Evolutionary conservation across 2,329 filamentous ascomycete genomes (phyloP).

Genomic region (Didymellaceae sp.): DNA sequence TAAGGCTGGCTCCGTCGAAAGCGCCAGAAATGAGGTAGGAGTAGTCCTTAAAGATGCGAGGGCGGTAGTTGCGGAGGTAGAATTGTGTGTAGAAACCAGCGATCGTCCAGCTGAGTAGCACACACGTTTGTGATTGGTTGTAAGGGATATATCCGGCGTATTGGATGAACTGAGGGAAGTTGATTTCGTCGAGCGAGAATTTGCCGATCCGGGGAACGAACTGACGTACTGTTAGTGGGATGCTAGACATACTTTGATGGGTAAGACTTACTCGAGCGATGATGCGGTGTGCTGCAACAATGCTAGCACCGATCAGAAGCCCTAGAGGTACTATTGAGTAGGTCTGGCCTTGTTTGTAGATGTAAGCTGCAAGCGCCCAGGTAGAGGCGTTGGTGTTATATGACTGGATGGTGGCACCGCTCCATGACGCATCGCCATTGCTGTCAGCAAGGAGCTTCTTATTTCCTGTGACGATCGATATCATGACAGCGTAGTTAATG

Average conservation of each 20-base stretch:
- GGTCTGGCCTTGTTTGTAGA: conserved; percentile 20
- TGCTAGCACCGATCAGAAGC: conserved; percentile 20
- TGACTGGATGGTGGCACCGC: conserved; percentile 21
- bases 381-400: conserved; percentile 26
- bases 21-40: conserved; percentile 24
- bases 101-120: conserved; percentile 23
- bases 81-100: conserved; percentile 23
- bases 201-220: conserved; percentile 22
- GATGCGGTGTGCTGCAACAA: conserved; percentile 19
- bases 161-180: conserved; percentile 24
- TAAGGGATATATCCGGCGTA: conserved; percentile 23
- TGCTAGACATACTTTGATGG: background rate
- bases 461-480: conserved; percentile 21
- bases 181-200: conserved; percentile 21
- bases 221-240: background rate
- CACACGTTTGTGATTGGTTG: conserved; percentile 23
- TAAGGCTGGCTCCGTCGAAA: conserved; percentile 23
- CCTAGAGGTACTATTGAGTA: conserved; percentile 23
- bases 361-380: conserved; percentile 23
- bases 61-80: conserved; percentile 24
- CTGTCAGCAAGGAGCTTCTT: conserved; percentile 19
- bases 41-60: conserved; percentile 27
- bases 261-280: conserved; percentile 10
- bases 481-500: conserved; percentile 27
- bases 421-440: conserved; percentile 23